Conservation (phyloP, 257 asterid species). For the Plectranthus barbatus region DNA sequence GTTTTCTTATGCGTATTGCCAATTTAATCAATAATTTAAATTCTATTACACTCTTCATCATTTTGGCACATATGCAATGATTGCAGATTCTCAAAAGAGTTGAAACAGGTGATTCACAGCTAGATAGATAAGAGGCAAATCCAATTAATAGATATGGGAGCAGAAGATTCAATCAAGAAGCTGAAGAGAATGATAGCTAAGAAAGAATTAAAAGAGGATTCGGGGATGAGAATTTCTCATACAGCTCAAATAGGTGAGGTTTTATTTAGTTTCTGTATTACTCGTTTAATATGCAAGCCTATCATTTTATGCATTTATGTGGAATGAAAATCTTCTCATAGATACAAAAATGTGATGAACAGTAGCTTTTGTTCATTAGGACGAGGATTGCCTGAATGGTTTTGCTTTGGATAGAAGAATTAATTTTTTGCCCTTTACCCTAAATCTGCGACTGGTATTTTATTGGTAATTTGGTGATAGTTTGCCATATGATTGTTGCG, state of each 20-base stretch:
- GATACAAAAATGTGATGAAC: background rate
- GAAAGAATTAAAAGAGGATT: constrained; percentile 2
- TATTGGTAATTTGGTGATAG: background rate
- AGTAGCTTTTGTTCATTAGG: background rate
- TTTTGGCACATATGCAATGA: background rate
- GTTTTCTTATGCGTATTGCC: background rate
- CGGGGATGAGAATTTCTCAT: background rate
- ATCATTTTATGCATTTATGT: background rate
- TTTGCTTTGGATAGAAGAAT: background rate
- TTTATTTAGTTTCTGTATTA: background rate
- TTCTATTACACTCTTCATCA: background rate
- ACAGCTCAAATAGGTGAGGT: constrained; percentile 4
- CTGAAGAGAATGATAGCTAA: constrained; percentile 15
- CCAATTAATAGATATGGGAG: constrained; percentile 19
- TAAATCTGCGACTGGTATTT: background rate
- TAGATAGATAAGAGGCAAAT: background rate
- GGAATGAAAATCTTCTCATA: background rate
- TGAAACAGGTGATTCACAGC: background rate
- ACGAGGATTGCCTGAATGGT: background rate
- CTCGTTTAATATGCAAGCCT: background rate
- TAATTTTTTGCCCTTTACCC: background rate
- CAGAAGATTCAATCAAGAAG: constrained; percentile 19
- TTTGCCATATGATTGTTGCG: background rate
- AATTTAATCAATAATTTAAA: background rate
- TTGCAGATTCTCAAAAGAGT: background rate